Percentiles rank a stretch among this genome's conserved stretches.
Evolutionary conservation across 345 rosid species (phyloP).

Genomic region (Gossypium mustelinum): DNA sequence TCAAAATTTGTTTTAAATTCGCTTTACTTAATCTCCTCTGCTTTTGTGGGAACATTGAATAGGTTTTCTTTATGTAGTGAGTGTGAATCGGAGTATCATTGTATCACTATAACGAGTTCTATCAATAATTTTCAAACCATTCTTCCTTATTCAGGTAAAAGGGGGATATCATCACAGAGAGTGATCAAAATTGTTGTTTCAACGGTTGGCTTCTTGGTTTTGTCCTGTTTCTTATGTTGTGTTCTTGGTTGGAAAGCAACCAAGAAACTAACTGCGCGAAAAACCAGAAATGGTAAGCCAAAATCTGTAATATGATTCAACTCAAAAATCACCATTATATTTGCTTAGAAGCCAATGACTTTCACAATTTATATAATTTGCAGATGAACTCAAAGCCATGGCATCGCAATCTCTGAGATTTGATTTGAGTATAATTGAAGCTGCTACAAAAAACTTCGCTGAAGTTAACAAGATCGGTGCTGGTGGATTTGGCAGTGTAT

Average conservation of each 20-base stretch:
- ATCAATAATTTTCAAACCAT: no score
- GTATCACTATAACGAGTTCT: no score
- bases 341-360: no score
- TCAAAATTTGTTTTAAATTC: no score
- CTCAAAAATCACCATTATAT: not conserved
- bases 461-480: constrained; percentile 12
- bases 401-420: constrained; percentile 8
- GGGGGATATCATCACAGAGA: not conserved
- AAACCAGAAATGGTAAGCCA: not conserved
- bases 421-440: constrained; percentile 2
- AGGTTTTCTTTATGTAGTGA: not conserved
- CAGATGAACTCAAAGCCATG: not conserved
- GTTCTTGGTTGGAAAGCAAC: not conserved
- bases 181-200: constrained; percentile 5
- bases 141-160: constrained; percentile 4
- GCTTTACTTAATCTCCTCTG: no score
- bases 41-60: not conserved
- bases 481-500: constrained; percentile 23
- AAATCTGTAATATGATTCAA: not conserved
- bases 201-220: not conserved
- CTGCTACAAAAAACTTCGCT: constrained; percentile 9
- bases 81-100: no score
- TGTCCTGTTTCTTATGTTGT: not conserved
- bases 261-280: not conserved
- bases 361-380: not conserved